Base-by-base conservation (phyloP, 805 yeast species). In the Lipomyces sp. region DNA sequence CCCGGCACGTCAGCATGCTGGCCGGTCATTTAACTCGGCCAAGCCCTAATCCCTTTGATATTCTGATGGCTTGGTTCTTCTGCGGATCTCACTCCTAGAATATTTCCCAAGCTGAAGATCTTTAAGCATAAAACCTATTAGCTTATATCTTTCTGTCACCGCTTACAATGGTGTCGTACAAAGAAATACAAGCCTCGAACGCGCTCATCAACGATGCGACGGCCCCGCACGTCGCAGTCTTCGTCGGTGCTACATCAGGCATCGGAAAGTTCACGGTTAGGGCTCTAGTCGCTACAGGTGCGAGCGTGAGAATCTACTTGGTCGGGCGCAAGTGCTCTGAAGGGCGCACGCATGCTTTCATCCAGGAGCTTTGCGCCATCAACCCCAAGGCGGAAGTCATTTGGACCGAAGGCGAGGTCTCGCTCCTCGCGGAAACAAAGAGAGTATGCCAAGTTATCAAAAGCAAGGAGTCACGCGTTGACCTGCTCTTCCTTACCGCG, bases 191-290 rank as follows among this genome's bases (percentile, higher is more conserved):
- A 50, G 54, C 54, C 54, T 50, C 54, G 7, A 50, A 50, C 54
- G 54, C 54, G 54, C 54, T 50, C 54, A 7, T 50, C 54, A 50
- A 50, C 54, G 54, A 50, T 50, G 54, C 54, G 32, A 50, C 54
- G 2, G 54, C 54, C 54, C 54, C 54, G 2, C 54, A 13, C 54
- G 54, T 11, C 54, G 54, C 54, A 1, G 54, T 50, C 54, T 50
- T 50, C 54, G 6, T 50, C 54, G 54, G 54, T 13, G 54, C 2
- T 50, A 50, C 54, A 50, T 50, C 54, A 50, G 54, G 54, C 11
- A 50, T 50, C 54, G 54, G 54, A 50, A 50, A 50, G 54, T 50
- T 50, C 11, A 50, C 54, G 54, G 11, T 50, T 50, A 50, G 11
- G 11, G 54, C 54, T 7, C 54, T 50, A 11, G 54, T 50, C 54